A percentile compares a stretch with the other conserved stretches of the same genome.
Evolutionary conservation across 352 stramenopile genomes (phyloP).

Genomic region (Pythium biforme): DNA sequence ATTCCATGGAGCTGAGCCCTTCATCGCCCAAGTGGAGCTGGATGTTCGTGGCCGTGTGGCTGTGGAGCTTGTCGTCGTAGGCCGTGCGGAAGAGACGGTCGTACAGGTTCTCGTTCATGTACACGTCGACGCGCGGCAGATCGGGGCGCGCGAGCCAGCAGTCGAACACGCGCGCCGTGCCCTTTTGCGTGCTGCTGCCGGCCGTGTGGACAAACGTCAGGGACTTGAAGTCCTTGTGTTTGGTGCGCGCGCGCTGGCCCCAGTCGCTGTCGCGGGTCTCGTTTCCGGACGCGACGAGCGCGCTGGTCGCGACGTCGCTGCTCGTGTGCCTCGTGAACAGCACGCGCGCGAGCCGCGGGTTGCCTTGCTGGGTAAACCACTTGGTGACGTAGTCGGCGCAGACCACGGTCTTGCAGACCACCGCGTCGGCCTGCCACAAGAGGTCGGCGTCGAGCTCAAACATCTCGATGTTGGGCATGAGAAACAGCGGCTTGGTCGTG

Average conservation of each 20-base stretch:
- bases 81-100: constrained; percentile 4
- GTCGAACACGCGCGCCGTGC: constrained; percentile 43
- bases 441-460: constrained; percentile 41
- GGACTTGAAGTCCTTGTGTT: constrained; percentile 37
- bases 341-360: constrained; percentile 44
- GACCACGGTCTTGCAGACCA: constrained; percentile 62
- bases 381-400: constrained; percentile 40
- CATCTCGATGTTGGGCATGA: constrained; percentile 51
- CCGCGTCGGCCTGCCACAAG: constrained; percentile 48
- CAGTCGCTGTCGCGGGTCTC: constrained; percentile 5
- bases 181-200: constrained; percentile 49
- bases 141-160: constrained; percentile 57
- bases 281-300: neutral
- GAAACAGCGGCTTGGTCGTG: constrained; percentile 27
- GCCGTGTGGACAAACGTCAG: constrained; percentile 50
- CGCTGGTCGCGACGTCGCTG: constrained; percentile 40
- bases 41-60: constrained; percentile 25
- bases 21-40: constrained; percentile 41
- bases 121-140: constrained; percentile 52
- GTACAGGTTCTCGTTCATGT: constrained; percentile 44
- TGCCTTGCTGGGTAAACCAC: constrained; percentile 62
- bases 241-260: neutral
- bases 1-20: constrained; percentile 34
- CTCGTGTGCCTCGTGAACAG: constrained; percentile 64
- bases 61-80: constrained; percentile 10